Conservation (phyloP, 352 stramenopile genomes). For the Phytophthora citricola region DNA sequence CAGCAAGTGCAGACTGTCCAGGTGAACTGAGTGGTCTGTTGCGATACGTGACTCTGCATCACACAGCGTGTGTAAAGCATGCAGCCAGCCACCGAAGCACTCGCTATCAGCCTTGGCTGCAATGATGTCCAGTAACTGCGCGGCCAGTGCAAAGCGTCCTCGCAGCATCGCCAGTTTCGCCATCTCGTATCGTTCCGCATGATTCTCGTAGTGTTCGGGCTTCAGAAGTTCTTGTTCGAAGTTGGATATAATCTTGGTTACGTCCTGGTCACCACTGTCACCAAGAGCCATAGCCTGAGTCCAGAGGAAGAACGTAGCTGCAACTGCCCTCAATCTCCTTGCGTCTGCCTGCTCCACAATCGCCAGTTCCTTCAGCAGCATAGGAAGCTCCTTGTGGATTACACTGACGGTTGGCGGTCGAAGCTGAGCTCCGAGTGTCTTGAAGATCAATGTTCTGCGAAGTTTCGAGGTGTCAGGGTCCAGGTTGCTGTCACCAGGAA, state of each 20-base stretch:
- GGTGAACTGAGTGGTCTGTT: slow-evolving; percentile 22
- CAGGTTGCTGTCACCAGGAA: slow-evolving; percentile 15
- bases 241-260: slow-evolving; percentile 4
- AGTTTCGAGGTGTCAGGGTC: slow-evolving; percentile 7
- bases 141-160: slow-evolving; percentile 38
- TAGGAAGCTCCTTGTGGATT: slow-evolving; percentile 25
- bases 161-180: slow-evolving; percentile 49
- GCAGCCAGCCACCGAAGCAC: slow-evolving; percentile 57
- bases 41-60: slow-evolving; percentile 42
- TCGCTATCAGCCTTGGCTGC: slow-evolving; percentile 39
- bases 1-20: slow-evolving; percentile 42
- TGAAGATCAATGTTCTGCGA: slow-evolving; percentile 29
- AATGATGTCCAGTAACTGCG: slow-evolving; percentile 35
- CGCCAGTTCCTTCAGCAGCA: slow-evolving; percentile 34
- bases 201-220: slow-evolving; percentile 31
- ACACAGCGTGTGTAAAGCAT: slow-evolving; percentile 40
- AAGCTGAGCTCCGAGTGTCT: slow-evolving; percentile 29
- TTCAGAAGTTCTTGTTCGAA: slow-evolving; percentile 34
- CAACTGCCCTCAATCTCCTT: slow-evolving; percentile 33
- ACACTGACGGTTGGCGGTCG: slow-evolving; percentile 16
- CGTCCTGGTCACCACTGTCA: slow-evolving; percentile 3
- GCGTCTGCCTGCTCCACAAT: slow-evolving; percentile 16
- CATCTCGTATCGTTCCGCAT: slow-evolving; percentile 56
- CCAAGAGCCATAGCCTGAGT: slow-evolving; percentile 15
- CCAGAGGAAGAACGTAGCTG: slow-evolving; percentile 45